Base-by-base conservation (phyloP, 192 early-diverging fungal species). In the Entomortierella lignicola region DNA sequence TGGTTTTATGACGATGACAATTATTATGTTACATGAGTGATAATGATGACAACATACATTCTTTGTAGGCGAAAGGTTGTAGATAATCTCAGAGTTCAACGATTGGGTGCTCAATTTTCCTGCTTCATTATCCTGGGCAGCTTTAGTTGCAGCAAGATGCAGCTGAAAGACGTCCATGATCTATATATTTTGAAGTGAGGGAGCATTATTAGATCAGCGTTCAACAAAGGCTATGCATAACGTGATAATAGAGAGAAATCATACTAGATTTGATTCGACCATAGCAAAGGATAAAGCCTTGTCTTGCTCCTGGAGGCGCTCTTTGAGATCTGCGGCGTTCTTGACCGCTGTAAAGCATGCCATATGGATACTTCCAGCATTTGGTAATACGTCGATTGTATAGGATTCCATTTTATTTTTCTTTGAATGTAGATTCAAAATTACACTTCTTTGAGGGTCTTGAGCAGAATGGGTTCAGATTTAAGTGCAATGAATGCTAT, bases 1-100 rank as follows among this genome's bases (percentile, higher is more conserved):
- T 13, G 52, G 6, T 4, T 29, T 27, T 26, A 23, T 47, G 44
- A 20, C 15, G 39, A 47, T 7, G 4, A 43, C 44, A 27, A 2
- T 27, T 20, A 2, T 32, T 43, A 43, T 26, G 2, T 17, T 32
- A 15, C 34, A 48, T 51, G 2, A 7, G 27, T 69, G 30, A 10
- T 11, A 8, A 23, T 39, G 26, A 15, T 52, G 21, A 21, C 41
- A 37, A 51, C 82, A 37, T 87, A 88, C 89, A 55, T 87, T 87
- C 47, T 74, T 83, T 17, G 81, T 73, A 5, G 88, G 81, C 1
- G 88, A 88, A 55, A 90, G 82, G 47, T 83, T 81, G 54, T 88
- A 90, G 17, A 89, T 84, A 55, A 89, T 84, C 72, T 90, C 89
- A 11, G 88, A 88, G 68, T 83, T 77, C 13, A 90, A 53, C 48